phyloP scores from a whole-genome alignment of 768 basidiomycete species.

The Lactarius tabidus region DNA sequence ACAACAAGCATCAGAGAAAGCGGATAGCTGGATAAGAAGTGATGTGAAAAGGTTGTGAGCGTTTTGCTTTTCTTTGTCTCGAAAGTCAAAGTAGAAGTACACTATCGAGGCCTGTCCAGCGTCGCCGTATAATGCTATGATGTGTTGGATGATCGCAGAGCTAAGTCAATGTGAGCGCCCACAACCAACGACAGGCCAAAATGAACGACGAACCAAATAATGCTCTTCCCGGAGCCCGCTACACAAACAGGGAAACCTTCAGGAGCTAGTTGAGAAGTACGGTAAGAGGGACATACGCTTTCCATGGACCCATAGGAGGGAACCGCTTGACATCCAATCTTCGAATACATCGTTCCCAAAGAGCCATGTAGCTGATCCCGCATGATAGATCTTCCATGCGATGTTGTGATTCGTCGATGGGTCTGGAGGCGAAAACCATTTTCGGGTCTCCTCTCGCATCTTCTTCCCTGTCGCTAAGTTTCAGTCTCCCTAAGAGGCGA shows the following conservation, averaged over 20 bases:
- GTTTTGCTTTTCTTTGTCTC: not conserved
- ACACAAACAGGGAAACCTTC: not conserved
- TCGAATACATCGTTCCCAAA: not conserved
- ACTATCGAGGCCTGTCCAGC: not conserved
- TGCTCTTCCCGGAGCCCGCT: not conserved
- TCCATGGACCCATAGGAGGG: constrained; percentile 4
- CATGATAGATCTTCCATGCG: not conserved
- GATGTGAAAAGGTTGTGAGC: not conserved
- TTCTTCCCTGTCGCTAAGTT: not conserved
- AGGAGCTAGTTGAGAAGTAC: not conserved
- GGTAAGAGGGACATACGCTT: not conserved
- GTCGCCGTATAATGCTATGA: not conserved
- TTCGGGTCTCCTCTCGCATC: not conserved
- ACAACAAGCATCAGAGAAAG: not conserved
- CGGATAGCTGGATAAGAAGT: not conserved
- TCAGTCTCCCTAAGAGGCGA: not conserved
- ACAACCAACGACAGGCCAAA: not conserved
- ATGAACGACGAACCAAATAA: not conserved
- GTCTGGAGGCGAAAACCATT: constrained; percentile 6
- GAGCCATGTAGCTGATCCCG: not conserved
- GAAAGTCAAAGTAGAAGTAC: not conserved
- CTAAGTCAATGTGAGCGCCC: not conserved
- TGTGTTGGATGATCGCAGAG: not conserved
- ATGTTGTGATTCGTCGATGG: constrained; percentile 3
- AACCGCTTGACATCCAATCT: not conserved